Conservation (phyloP, 2,329 filamentous ascomycete species). For the Colletotrichum horii region DNA sequence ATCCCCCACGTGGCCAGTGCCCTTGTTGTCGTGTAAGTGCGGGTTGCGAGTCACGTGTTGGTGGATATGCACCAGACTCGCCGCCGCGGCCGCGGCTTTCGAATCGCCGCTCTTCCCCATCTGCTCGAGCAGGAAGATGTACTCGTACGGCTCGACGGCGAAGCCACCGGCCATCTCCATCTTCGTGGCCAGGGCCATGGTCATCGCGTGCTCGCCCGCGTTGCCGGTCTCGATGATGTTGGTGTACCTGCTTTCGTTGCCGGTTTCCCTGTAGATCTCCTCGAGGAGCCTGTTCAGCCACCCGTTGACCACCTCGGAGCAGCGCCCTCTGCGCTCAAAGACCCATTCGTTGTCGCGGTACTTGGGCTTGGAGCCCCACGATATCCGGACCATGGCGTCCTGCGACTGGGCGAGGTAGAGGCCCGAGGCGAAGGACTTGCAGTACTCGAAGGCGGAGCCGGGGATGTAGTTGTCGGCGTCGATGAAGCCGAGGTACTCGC, state of each 20-base stretch:
- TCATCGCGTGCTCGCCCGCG: slow-evolving; percentile 6
- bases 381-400: slow-evolving; percentile 2
- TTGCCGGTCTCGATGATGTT: not conserved
- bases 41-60: slow-evolving; percentile 7
- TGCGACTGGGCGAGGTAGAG: not conserved
- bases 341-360: not conserved
- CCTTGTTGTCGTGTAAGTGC: slow-evolving; percentile 6
- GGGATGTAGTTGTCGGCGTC: slow-evolving; percentile 8
- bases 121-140: not conserved
- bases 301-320: not conserved
- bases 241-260: not conserved
- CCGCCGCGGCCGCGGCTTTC: no score
- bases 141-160: slow-evolving; percentile 2
- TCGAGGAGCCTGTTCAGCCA: not conserved
- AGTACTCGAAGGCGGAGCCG: slow-evolving; percentile 4
- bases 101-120: not conserved
- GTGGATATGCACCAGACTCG: not conserved
- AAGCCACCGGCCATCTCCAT: slow-evolving; percentile 1
- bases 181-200: not conserved
- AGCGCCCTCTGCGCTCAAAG: not conserved
- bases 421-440: not conserved
- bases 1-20: slow-evolving; percentile 1
- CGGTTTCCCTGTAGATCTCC: not conserved
- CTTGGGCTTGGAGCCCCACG: slow-evolving; percentile 3
- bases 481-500: slow-evolving; percentile 5